Evolutionary conservation across 805 yeast genomes (phyloP).

Genomic region (Candida jianshihensis): DNA sequence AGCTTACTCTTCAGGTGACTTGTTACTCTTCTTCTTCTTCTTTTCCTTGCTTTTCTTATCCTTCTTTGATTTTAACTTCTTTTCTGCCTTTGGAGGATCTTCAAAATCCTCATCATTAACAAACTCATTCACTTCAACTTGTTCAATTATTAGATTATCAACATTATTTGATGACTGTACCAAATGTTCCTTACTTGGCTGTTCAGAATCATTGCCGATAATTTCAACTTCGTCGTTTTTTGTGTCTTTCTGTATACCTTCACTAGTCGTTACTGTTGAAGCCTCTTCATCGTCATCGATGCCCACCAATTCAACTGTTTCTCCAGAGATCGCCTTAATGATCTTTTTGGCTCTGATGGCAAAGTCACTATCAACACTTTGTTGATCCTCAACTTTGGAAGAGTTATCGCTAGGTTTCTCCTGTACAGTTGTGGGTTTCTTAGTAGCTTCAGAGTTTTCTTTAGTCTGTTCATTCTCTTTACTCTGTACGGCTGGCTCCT

Average conservation of each 20-base stretch:
- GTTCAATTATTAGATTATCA: constrained; percentile 32
- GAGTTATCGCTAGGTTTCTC: no score
- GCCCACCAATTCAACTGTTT: constrained; percentile 11
- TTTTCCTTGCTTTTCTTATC: constrained; percentile 3
- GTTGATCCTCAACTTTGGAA: constrained; percentile 9
- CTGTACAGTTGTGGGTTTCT: neutral
- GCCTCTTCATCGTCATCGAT: constrained; percentile 17
- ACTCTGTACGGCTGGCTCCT: constrained; percentile 6
- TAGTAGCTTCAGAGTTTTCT: neutral
- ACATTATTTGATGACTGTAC: constrained; percentile 1
- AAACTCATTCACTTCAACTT: constrained; percentile 35
- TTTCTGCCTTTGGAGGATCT: constrained; percentile 2
- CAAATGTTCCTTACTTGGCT: neutral
- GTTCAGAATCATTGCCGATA: no score
- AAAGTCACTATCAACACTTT: constrained; percentile 22
- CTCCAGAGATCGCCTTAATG: constrained; percentile 15
- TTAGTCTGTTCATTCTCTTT: constrained; percentile 2
- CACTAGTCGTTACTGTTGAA: no score
- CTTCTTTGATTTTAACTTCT: neutral
- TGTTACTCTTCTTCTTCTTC: constrained; percentile 9
- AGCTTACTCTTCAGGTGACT: constrained; percentile 1
- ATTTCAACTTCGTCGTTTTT: no score
- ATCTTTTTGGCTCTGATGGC: constrained; percentile 22
- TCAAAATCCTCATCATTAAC: constrained; percentile 11
- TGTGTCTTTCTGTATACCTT: no score